phyloP scores from a whole-genome alignment of 352 stramenopile genomes.

The Phytopythium litorale region DNA sequence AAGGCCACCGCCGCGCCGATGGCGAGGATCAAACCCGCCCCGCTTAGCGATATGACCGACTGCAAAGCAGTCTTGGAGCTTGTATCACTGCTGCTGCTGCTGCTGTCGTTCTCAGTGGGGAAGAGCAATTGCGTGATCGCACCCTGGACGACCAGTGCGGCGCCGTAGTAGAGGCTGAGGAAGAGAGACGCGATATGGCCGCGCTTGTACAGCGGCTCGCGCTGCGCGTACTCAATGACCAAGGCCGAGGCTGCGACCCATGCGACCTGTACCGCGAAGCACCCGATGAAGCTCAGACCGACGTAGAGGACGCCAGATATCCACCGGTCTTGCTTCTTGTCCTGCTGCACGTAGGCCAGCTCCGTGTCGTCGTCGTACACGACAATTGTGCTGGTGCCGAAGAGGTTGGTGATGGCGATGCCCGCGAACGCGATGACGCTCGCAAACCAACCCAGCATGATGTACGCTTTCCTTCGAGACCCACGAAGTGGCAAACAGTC shows the following conservation, averaged over 20 bases:
- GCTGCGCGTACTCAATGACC: slow-evolving; percentile 48
- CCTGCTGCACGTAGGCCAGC: slow-evolving; percentile 6
- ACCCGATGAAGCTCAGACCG: slow-evolving; percentile 27
- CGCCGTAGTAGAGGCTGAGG: slow-evolving; percentile 38
- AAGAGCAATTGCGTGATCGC: slow-evolving; percentile 24
- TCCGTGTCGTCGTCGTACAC: slow-evolving; percentile 11
- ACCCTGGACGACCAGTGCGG: slow-evolving; percentile 20
- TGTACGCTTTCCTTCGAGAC: slow-evolving; percentile 85
- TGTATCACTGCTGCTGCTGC: slow-evolving; percentile 6
- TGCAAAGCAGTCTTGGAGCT: slow-evolving; percentile 2
- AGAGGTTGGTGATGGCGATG: slow-evolving; percentile 14
- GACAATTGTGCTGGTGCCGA: slow-evolving; percentile 11
- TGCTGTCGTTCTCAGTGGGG: slow-evolving; percentile 11
- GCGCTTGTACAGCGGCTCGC: slow-evolving; percentile 38
- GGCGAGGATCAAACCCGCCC: slow-evolving; percentile 14
- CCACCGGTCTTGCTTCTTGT: slow-evolving; percentile 6
- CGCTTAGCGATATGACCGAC: slow-evolving; percentile 19
- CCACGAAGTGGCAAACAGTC: slow-evolving; percentile 79
- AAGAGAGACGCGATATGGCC: slow-evolving; percentile 42
- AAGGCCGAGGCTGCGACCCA: slow-evolving; percentile 39
- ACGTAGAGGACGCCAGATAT: slow-evolving; percentile 20
- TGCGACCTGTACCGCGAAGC: slow-evolving; percentile 31
- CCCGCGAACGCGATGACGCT: slow-evolving; percentile 20
- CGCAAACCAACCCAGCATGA: slow-evolving; percentile 66
- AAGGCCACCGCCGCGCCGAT: slow-evolving; percentile 19